Evolutionary conservation across 352 stramenopile species (phyloP), one percentile per base, ranked within the genome.

Genomic region (Phytopythium aichiense): DNA sequence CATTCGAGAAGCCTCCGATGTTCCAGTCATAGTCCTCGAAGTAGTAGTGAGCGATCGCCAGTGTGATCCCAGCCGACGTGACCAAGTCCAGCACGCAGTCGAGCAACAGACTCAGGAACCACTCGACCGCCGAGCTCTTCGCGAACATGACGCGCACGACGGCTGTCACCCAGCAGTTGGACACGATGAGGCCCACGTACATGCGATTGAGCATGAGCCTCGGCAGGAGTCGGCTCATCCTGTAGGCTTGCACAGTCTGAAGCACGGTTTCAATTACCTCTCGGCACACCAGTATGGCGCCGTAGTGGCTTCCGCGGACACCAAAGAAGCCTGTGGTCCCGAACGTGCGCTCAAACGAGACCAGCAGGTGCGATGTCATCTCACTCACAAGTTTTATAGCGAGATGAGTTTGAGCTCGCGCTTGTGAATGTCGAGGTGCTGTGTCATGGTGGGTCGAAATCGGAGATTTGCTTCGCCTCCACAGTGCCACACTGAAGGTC

Each of bases 61-160:
- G 22, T 13, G n/a, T 59, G 31, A 59, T 63, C 3, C 74, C 74
- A 7, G 83, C 58, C 6, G 72, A 81, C 12, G 68, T 66, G 15
- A 79, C 54, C 15, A 84, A 61, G 50, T 84, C 72, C 1, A 87
- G 64, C 18, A 73, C 37, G 15, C 66, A 74, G 53, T 78, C 70
- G 16, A 42, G 59, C 35, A 81, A 25, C 11, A 84, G 48, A 16
- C 60, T 66, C 4, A 75, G 56, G 30, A 84, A 65, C 8, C 77
- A 64, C 38, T 65, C 65, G 6, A 45, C 50, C 5, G 64, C 65
- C 20, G 56, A 65, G 31, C 68, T 61, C 4, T 56, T 50, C 4
- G 52, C 51, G 31, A 63, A 67, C 16, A 72, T 23, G 7, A 66
- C 55, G 18, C 75, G 73, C 0, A 77, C 64, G 9, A 74, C 18